Base-by-base conservation (phyloP, 805 yeast genomes). In the Schwanniomyces polymorphus region DNA sequence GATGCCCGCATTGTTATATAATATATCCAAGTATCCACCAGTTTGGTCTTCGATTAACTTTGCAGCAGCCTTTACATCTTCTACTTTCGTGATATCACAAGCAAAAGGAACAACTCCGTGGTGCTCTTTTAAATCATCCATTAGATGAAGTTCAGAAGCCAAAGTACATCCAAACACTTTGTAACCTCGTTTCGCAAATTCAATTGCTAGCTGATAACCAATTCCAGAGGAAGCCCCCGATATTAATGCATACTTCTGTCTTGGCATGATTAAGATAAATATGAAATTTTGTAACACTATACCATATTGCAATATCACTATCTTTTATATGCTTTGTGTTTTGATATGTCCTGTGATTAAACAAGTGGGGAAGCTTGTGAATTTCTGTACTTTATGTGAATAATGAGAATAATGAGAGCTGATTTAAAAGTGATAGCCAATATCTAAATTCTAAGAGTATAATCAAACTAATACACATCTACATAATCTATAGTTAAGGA, bases 161-260 rank as follows among this genome's bases (percentile, higher is more conserved):
- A 72, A 63, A n/a, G 71, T 70, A 18, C 70, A 55, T 6, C 72
- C 75, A 45, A 60, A 65, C 7, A 72, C 68, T 16, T 51, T 56
- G 53, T 68, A 78, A 0, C 79, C 80, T 40, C 69, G 64, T 17
- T 59, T 49, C 18, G 74, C 77, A 27, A 78, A 61, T 44, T 72
- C 79, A 21, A 64, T 59, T 23, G 79, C 68, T 10, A 72, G 58
- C 6, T 72, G 68, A 47, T 57, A 73, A 2, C 82, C 82, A 40
- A 78, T 78, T 2, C 81, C 81, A 0, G 80, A 74, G 0, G 79
- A 74, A 1, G 78, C 80, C 4, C 81, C 81, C 2, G 80, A 78
- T 45, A 77, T 75, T 27, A 84, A 65, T 0, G 82, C 87, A 17
- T 18, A 16, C 17, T 39, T 39, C 10, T 46, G 45, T 39, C 38